Evolutionary conservation across 345 rosid genomes (phyloP).

Genomic region (Lepidium aucheri): DNA sequence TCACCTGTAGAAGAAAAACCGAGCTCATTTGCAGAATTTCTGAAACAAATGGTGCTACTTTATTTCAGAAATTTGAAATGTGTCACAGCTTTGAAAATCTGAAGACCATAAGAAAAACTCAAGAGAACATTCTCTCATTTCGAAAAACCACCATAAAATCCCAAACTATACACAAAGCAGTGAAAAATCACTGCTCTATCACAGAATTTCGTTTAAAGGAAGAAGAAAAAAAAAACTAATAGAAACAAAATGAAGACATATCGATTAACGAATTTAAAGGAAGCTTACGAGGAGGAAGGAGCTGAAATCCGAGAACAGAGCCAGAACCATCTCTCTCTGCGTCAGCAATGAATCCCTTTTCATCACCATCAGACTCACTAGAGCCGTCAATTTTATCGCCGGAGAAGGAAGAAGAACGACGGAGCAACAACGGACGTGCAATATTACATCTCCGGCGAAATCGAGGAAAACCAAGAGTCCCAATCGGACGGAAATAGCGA

Average conservation of each 20-base stretch:
- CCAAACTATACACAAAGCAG: background rate
- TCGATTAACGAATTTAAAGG: background rate
- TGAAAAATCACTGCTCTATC: background rate
- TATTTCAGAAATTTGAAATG: background rate
- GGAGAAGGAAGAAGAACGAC: conserved; percentile 13
- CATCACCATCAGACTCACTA: conserved; percentile 20
- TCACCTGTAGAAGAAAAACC: conserved; percentile 26
- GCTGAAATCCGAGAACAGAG: conserved; percentile 54
- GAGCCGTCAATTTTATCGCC: conserved; percentile 8
- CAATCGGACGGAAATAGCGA: background rate
- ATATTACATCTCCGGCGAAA: conserved; percentile 16
- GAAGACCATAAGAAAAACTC: background rate
- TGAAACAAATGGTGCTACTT: background rate
- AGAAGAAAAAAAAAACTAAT: background rate
- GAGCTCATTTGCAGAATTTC: background rate
- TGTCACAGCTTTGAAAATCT: background rate
- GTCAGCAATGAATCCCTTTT: conserved; percentile 35
- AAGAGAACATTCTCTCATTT: background rate
- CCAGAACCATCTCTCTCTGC: conserved; percentile 52
- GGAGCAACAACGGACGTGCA: conserved; percentile 23
- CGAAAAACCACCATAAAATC: background rate
- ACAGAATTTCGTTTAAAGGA: no score
- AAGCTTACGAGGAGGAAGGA: conserved; percentile 42
- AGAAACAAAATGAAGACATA: background rate
- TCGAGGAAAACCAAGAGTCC: conserved; percentile 25